These are phyloP conservation scores for Penicillium daleae DNA, from an alignment of 495 filamentous ascomycete species.

Conservation along the genomic window DNA sequence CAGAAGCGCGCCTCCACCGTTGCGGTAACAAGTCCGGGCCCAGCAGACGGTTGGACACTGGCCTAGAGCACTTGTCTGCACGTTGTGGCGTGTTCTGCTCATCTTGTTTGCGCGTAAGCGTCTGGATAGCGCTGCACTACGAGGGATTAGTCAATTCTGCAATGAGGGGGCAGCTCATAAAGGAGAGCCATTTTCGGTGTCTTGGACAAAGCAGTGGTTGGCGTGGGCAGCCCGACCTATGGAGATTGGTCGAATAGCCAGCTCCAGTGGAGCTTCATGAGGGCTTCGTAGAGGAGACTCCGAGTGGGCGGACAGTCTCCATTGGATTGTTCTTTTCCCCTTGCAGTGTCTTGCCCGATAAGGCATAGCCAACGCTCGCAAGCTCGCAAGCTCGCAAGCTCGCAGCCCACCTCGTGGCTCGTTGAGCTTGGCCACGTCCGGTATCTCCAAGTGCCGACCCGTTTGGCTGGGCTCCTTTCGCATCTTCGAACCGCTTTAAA, in stretches of 20 bases:
- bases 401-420: constrained; percentile 16
- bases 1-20: constrained; percentile 1
- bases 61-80: not conserved
- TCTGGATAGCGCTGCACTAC: constrained; percentile 1
- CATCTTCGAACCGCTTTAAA: constrained; percentile 9
- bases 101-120: constrained; percentile 7
- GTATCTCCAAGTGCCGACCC: not conserved
- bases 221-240: not conserved
- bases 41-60: not conserved
- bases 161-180: too few relatives aligned
- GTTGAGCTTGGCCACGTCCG: constrained; percentile 7
- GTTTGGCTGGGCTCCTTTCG: not conserved
- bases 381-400: not conserved
- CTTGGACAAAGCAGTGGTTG: not conserved
- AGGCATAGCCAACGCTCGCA: not conserved
- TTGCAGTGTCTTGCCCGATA: not conserved
- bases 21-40: constrained; percentile 11
- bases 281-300: constrained; percentile 1
- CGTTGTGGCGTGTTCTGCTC: constrained; percentile 2
- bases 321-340: not conserved
- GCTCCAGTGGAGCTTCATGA: not conserved
- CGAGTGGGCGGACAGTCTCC: too few relatives aligned
- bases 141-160: not conserved
- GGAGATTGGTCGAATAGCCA: not conserved
- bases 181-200: not conserved